These are phyloP conservation scores for Exophiala aquamarina DNA, from an alignment of 2,329 filamentous ascomycete genomes.

Conservation along the genomic window DNA sequence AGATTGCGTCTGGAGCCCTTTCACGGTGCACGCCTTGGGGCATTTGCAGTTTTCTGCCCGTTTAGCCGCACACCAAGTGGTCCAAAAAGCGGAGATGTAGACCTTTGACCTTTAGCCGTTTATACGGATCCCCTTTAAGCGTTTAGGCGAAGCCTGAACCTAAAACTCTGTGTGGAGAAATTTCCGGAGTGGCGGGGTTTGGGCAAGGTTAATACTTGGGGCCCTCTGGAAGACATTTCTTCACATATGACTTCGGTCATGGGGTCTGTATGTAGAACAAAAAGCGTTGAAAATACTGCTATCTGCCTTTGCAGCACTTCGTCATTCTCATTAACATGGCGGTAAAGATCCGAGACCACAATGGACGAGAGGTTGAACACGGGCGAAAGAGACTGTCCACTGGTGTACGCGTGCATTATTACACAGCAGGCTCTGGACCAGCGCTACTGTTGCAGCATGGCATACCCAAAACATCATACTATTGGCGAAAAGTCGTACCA, in stretches of 20 bases:
- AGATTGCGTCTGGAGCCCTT: neutral
- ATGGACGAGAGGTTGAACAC: neutral
- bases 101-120: neutral
- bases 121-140: slow-evolving; percentile 3
- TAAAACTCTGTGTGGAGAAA: no score
- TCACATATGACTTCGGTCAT: neutral
- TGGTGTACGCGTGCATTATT: slow-evolving; percentile 9
- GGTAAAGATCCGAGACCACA: slow-evolving; percentile 7
- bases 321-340: slow-evolving; percentile 4
- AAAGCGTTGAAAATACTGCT: slow-evolving; percentile 1
- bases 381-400: slow-evolving; percentile 6
- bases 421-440: slow-evolving; percentile 9
- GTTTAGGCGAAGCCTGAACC: no score
- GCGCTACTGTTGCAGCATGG: slow-evolving; percentile 9
- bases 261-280: neutral
- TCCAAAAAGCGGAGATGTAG: neutral
- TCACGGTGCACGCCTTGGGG: neutral
- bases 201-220: neutral
- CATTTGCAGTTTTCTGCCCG: neutral
- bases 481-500: slow-evolving; percentile 10
- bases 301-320: neutral
- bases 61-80: slow-evolving; percentile 1
- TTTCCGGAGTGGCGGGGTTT: slow-evolving; percentile 1
- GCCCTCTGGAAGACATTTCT: neutral
- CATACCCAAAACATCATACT: slow-evolving; percentile 11